Conservation (phyloP, 495 filamentous ascomycete genomes). For the Margaritispora aquatica region DNA sequence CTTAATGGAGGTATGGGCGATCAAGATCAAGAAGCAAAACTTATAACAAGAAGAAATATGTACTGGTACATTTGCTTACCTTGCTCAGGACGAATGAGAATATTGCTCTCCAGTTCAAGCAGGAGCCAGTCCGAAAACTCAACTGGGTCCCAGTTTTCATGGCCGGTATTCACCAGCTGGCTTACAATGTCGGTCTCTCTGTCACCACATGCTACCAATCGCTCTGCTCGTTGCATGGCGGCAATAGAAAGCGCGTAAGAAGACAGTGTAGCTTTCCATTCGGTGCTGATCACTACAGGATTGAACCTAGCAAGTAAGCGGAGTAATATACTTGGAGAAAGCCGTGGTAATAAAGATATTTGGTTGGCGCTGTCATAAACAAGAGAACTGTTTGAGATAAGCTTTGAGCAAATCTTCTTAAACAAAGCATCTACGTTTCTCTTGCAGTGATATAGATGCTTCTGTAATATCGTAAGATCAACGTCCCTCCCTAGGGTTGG, state of each 20-base stretch:
- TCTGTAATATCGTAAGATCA: not conserved
- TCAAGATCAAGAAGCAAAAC: too few species aligned
- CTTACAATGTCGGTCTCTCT: conserved; percentile 31
- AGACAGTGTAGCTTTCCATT: conserved; percentile 29
- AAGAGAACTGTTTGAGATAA: too few species aligned
- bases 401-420: too few species aligned
- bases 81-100: conserved; percentile 60
- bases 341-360: not conserved
- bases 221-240: conserved; percentile 32
- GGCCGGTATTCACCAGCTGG: conserved; percentile 46
- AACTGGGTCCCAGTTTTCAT: conserved; percentile 44
- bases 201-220: conserved; percentile 23
- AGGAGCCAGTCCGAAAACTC: conserved; percentile 51
- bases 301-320: conserved; percentile 22
- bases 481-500: not conserved
- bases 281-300: conserved; percentile 14
- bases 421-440: not conserved
- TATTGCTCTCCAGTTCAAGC: conserved; percentile 56
- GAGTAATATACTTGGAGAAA: not conserved
- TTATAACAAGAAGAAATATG: too few species aligned
- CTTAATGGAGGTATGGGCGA: too few species aligned
- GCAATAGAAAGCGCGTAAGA: conserved; percentile 32
- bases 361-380: not conserved
- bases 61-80: too few species aligned
- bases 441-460: not conserved